phyloP scores from a whole-genome alignment of 345 rosid species.

The Lepidium aucheri region DNA sequence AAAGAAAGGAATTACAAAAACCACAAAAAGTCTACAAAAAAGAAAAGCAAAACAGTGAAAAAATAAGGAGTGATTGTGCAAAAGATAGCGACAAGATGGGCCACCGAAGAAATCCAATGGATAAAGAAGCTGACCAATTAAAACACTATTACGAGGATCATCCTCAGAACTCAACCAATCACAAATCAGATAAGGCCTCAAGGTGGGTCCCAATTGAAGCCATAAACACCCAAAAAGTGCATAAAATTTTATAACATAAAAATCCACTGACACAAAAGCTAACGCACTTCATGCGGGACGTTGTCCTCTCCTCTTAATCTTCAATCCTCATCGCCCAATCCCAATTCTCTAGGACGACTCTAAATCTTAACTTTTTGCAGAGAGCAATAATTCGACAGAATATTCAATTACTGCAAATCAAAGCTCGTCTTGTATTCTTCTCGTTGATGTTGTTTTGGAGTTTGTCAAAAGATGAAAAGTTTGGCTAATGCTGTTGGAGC shows the following conservation, averaged over 20 bases:
- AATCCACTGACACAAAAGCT: conserved; percentile 19
- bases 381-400: conserved; percentile 2
- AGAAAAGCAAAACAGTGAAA: not conserved
- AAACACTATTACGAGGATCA: conserved; percentile 37
- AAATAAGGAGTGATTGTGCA: not conserved
- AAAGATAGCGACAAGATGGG: conserved; percentile 12
- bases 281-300: conserved; percentile 29
- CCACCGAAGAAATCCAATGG: conserved; percentile 47
- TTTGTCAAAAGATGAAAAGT: conserved; percentile 29
- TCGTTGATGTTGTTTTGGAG: conserved; percentile 21
- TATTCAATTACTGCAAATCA: conserved; percentile 10
- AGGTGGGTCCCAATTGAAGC: conserved; percentile 13
- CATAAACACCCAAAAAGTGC: conserved; percentile 36
- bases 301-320: not conserved
- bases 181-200: conserved; percentile 57
- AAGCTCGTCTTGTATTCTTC: not conserved
- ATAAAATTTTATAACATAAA: not conserved
- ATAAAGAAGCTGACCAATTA: conserved; percentile 44
- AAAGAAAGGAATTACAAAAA: not conserved
- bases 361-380: conserved; percentile 5
- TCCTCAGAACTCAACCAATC: conserved; percentile 40
- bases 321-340: not conserved
- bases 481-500: conserved; percentile 64
- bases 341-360: not conserved
- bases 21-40: not conserved